phyloP scores from a whole-genome alignment of 176 grass and related monocot genomes.

The Luzula sylvatica region DNA sequence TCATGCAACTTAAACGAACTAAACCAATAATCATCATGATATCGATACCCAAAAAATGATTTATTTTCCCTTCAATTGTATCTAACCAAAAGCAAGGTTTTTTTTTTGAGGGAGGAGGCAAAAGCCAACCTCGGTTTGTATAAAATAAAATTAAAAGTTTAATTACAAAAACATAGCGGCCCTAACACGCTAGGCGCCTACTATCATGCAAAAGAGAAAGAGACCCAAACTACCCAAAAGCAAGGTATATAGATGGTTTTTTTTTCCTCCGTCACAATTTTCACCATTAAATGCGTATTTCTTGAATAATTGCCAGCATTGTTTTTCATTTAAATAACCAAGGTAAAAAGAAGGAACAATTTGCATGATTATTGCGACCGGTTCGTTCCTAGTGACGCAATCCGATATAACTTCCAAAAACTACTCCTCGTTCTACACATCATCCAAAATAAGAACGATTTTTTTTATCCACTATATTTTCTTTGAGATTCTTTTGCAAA shows the following conservation, averaged over 20 bases:
- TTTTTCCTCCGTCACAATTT: not conserved
- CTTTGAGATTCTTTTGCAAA: conserved; percentile 13
- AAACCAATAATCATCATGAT: not conserved
- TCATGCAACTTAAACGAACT: conserved; percentile 9
- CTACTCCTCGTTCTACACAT: too few species aligned
- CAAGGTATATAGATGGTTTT: conserved; percentile 26
- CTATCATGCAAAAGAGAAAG: too few species aligned
- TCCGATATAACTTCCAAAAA: conserved; percentile 19
- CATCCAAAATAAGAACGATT: conserved; percentile 31
- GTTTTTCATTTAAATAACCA: conserved; percentile 17
- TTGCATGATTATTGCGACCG: conserved; percentile 15
- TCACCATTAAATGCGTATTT: conserved; percentile 14
- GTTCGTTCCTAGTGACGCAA: conserved; percentile 22
- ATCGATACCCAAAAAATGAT: not conserved
- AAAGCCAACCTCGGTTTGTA: conserved; percentile 30
- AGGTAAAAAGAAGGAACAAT: conserved; percentile 7
- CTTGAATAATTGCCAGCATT: conserved; percentile 24
- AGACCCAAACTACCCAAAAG: too few species aligned
- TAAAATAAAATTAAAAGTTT: too few species aligned
- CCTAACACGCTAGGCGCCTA: too few species aligned
- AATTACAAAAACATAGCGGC: too few species aligned
- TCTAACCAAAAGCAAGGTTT: conserved; percentile 31
- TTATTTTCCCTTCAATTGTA: not conserved
- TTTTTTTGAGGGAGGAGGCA: conserved; percentile 27
- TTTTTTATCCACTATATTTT: not conserved